Conservation (phyloP, 176 grass and related monocot species). For the Saccharum officinarum region DNA sequence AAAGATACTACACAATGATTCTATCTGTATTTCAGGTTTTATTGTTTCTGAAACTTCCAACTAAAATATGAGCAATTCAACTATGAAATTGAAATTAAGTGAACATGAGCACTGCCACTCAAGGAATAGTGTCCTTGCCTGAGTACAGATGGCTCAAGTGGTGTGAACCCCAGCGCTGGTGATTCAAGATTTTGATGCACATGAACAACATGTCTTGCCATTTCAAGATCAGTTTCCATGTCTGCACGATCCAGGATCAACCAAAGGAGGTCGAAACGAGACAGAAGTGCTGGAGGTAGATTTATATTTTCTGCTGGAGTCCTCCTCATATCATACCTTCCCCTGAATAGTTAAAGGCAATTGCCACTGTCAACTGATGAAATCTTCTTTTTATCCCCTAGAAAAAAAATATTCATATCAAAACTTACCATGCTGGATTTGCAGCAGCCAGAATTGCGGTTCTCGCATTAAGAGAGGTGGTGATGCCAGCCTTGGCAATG, state of each 20-base stretch:
- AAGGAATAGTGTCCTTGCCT: slow-evolving; percentile 54
- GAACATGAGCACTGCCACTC: not conserved
- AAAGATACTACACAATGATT: not conserved
- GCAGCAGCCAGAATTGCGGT: slow-evolving; percentile 93
- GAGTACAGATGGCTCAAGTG: slow-evolving; percentile 93
- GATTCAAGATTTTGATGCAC: slow-evolving; percentile 98
- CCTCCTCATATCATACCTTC: slow-evolving; percentile 97
- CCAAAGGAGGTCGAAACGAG: slow-evolving; percentile 97
- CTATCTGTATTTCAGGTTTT: not conserved
- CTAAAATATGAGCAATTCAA: not conserved
- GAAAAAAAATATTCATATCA: slow-evolving; percentile 24
- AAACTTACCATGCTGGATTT: slow-evolving; percentile 90
- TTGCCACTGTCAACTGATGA: slow-evolving; percentile 21
- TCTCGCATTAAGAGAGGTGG: slow-evolving; percentile 97
- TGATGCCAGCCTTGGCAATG: slow-evolving; percentile 98
- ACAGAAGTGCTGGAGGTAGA: slow-evolving; percentile 96
- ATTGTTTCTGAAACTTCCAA: not conserved
- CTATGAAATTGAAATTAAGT: not conserved
- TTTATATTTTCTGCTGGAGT: slow-evolving; percentile 99
- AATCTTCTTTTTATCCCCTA: slow-evolving; percentile 6
- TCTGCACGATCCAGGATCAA: slow-evolving; percentile 96
- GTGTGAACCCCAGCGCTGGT: slow-evolving; percentile 83
- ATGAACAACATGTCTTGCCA: slow-evolving; percentile 96
- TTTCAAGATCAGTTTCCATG: slow-evolving; percentile 97
- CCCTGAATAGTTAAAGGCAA: slow-evolving; percentile 51